Evolutionary conservation across 345 rosid genomes (phyloP).

Genomic region (Brassica incana): DNA sequence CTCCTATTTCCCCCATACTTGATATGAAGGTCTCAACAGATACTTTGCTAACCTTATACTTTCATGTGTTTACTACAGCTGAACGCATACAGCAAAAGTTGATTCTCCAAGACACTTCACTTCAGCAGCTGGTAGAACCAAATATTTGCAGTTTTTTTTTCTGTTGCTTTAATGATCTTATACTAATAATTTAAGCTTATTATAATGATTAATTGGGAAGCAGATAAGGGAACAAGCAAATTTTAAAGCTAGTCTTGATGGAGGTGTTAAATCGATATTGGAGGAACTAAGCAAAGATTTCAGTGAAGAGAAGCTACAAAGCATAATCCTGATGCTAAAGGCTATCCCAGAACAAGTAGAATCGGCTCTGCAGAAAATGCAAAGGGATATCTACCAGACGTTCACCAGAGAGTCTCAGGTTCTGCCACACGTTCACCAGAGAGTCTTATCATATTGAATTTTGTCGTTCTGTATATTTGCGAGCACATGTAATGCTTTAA

Average conservation of each 20-base stretch:
- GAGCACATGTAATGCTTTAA: neutral
- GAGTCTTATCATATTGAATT: neutral
- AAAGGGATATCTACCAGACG: neutral
- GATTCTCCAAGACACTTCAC: neutral
- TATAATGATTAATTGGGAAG: neutral
- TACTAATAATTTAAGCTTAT: neutral
- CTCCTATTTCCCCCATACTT: neutral
- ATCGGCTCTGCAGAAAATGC: neutral
- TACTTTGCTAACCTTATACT: neutral
- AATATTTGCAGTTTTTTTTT: neutral
- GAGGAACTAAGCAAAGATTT: neutral
- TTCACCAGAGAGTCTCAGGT: neutral
- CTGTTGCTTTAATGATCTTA: neutral
- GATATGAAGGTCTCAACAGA: neutral
- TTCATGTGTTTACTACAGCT: neutral
- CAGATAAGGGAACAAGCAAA: neutral
- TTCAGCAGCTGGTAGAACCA: slow-evolving; percentile 1
- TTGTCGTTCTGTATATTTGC: neutral
- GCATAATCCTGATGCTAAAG: neutral
- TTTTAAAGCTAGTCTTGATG: neutral
- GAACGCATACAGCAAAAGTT: neutral
- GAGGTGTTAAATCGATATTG: neutral
- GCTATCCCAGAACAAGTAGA: neutral
- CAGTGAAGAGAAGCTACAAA: neutral
- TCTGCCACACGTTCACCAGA: neutral